Base-by-base conservation (phyloP, 306 rosid genomes). In the Echinosophora koreensis region DNA sequence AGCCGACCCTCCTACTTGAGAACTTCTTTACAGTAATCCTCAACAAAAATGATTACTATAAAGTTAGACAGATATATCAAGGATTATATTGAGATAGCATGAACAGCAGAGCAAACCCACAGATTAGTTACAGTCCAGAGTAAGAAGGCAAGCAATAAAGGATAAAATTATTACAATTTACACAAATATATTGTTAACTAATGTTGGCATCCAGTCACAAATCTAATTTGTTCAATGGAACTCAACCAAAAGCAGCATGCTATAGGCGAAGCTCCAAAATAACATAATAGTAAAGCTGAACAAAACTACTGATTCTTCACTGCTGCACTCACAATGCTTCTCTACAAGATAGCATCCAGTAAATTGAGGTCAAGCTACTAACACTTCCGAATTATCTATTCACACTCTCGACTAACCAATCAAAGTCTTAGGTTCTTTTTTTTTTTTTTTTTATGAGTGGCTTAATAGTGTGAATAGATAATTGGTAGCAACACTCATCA, bases 161-260 rank as follows among this genome's bases (percentile, higher is more conserved):
- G 22, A 22, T 22, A 22, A 22, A 22, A 22, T 22, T 22, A 22
- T 22, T 22, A 22, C 22, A 22, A 22, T 22, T 22, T 22, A 22
- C 22, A 0, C 22, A 32, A 18, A 66, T 12, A 67, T 39, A 39
- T 39, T 39, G 73, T 14, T 49, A 28, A 46, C 32, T 47, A 28
- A 47, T 27, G 61, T 32, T 49, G 32, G 14, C 60, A 47, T 68
- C n/a, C 11, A 5, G 37, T 71, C 49, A 35, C 46, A 15, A 34
- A 52, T 54, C 62, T 69, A 34, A 51, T 69, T 51, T 16, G 51
- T 11, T 52, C 38, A 35, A 37, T 54, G 50, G 51, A 54, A 52
- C 64, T 70, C 51, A 52, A 3, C 65, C 76, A 37, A 17, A 35
- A 51, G 63, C 6, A 52, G 16, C 42, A 69, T 34, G 59, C 59